phyloP scores from a whole-genome alignment of 139 green algal species.

The Asterochloris erici region DNA sequence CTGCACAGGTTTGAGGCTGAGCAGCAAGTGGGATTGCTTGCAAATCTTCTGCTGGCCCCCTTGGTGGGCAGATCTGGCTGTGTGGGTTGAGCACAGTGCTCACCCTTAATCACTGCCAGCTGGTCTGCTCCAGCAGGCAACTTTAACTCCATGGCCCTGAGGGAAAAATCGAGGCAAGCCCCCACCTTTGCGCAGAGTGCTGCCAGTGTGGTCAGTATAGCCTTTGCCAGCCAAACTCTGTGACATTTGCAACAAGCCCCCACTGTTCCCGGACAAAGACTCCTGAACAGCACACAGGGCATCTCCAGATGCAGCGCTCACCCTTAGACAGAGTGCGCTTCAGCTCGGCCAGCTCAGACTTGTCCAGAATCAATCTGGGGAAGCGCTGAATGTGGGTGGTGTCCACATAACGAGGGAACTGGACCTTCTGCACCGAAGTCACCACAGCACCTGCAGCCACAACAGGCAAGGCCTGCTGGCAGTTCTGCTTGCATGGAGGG shows the following conservation, averaged over 20 bases:
- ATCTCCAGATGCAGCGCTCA: background rate
- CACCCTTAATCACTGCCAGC: too few species aligned
- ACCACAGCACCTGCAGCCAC: slow-evolving; percentile 18
- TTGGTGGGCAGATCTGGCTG: too few species aligned
- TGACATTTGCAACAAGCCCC: background rate
- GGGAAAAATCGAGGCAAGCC: too few species aligned
- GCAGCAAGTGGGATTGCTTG: too few species aligned
- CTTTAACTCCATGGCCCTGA: too few species aligned
- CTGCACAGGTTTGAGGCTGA: too few species aligned
- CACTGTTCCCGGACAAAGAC: too few species aligned
- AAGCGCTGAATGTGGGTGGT: background rate
- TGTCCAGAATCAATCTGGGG: slow-evolving; percentile 19
- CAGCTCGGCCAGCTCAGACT: slow-evolving; percentile 31
- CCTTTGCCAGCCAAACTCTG: background rate
- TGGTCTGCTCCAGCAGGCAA: too few species aligned
- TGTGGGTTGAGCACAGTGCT: too few species aligned
- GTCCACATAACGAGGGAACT: slow-evolving; percentile 12
- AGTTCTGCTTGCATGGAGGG: background rate
- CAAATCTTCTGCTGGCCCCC: too few species aligned
- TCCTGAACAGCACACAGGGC: background rate
- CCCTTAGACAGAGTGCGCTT: slow-evolving; percentile 15
- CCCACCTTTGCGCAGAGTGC: too few species aligned
- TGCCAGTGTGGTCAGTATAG: background rate
- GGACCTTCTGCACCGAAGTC: slow-evolving; percentile 4
- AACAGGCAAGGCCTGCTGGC: background rate